Conservation (phyloP, 768 basidiomycete species). For the Amyloporia xantha region DNA sequence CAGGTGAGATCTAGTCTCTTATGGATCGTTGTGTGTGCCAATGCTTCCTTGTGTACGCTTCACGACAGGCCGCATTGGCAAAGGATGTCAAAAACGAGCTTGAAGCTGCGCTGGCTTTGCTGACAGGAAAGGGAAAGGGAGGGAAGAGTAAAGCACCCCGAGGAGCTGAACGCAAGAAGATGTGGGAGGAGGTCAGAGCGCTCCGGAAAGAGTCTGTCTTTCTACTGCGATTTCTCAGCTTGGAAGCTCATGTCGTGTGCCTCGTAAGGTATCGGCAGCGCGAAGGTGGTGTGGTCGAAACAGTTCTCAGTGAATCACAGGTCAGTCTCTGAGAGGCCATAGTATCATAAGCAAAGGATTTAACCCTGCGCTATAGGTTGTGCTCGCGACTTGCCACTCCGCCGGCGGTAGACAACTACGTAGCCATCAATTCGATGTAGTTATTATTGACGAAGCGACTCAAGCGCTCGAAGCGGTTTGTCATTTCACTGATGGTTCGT, state of each 20-base stretch:
- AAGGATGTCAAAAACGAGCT: conserved; percentile 88
- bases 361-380: conserved; percentile 48
- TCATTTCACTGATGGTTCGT: too few relatives aligned
- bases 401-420: conserved; percentile 80
- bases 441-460: conserved; percentile 96
- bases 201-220: conserved; percentile 79
- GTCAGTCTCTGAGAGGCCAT: conserved; percentile 35
- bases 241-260: not conserved
- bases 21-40: not conserved
- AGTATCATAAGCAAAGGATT: too few relatives aligned
- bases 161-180: conserved; percentile 68
- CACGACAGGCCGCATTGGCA: conserved; percentile 67
- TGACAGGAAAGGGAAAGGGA: conserved; percentile 71
- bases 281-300: conserved; percentile 76
- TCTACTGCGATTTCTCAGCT: not conserved
- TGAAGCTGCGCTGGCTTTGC: conserved; percentile 52
- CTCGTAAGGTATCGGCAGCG: conserved; percentile 73
- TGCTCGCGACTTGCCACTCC: conserved; percentile 92
- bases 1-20: conserved; percentile 36
- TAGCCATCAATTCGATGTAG: conserved; percentile 79
- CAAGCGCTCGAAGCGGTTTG: conserved; percentile 94
- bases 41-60: too few relatives aligned
- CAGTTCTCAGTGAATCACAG: conserved; percentile 76
- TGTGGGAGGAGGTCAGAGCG: conserved; percentile 84
- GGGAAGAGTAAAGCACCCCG: conserved; percentile 65